Conservation (phyloP, 1,284 basidiomycete genomes). For the Papiliotrema fonsecae region DNA sequence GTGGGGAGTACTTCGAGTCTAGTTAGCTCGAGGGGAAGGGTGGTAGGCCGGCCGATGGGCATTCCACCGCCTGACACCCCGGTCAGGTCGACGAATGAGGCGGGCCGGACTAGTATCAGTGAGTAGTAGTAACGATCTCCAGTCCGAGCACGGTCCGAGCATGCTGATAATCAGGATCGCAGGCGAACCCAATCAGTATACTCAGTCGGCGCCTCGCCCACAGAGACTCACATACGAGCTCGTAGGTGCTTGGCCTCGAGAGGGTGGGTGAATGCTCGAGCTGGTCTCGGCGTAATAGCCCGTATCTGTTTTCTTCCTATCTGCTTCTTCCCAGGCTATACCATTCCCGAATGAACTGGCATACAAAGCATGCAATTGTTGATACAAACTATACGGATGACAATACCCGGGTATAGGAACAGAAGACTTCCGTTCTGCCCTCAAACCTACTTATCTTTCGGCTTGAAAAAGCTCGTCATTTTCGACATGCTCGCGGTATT, state of each 20-base stretch:
- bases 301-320: too few species aligned
- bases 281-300: too few species aligned
- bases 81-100: background rate
- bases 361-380: too few species aligned
- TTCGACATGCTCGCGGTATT: slow-evolving; percentile 42
- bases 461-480: slow-evolving; percentile 45
- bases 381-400: too few species aligned
- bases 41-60: slow-evolving; percentile 6
- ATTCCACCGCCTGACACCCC: slow-evolving; percentile 1
- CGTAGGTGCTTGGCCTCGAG: too few species aligned
- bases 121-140: slow-evolving; percentile 16
- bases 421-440: too few species aligned
- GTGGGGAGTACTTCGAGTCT: slow-evolving; percentile 2
- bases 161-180: background rate
- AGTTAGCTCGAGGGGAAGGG: background rate
- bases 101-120: too few species aligned
- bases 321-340: too few species aligned
- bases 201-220: background rate
- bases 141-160: background rate
- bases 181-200: background rate
- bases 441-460: slow-evolving; percentile 25
- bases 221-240: background rate
- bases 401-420: too few species aligned
- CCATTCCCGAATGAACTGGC: too few species aligned
- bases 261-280: too few species aligned